These are phyloP conservation scores for Sporothrix pseudoabietina DNA, from an alignment of 2,329 filamentous ascomycete species.

Conservation along the genomic window DNA sequence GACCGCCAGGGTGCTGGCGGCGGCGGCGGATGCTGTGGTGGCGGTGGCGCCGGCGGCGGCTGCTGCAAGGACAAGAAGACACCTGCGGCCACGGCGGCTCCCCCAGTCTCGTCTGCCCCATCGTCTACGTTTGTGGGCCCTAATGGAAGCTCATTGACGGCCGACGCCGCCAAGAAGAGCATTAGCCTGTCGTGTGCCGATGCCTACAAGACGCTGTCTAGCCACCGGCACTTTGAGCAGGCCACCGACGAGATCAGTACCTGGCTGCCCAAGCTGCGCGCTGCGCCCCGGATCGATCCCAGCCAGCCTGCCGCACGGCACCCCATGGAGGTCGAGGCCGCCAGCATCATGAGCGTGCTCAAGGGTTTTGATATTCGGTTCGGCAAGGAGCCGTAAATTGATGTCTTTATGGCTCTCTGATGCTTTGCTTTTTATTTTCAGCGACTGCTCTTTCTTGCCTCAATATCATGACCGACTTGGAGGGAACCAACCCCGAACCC, in stretches of 20 bases:
- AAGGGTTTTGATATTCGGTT: conserved; percentile 80
- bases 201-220: conserved; percentile 75
- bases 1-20: conserved; percentile 44
- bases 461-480: conserved; percentile 2
- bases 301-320: conserved; percentile 48
- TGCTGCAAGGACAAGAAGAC: conserved; percentile 59
- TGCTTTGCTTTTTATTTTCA: not conserved
- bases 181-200: conserved; percentile 71
- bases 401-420: not conserved
- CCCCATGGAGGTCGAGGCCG: conserved; percentile 77
- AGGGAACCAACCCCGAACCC: not conserved
- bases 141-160: conserved; percentile 9
- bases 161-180: conserved; percentile 36
- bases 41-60: conserved; percentile 62
- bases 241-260: conserved; percentile 73
- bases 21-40: conserved; percentile 59
- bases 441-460: not conserved
- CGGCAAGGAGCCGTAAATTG: conserved; percentile 44
- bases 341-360: conserved; percentile 82
- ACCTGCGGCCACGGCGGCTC: not conserved
- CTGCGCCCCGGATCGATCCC: conserved; percentile 49
- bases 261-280: conserved; percentile 74
- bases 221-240: conserved; percentile 73
- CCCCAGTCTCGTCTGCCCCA: conserved; percentile 28
- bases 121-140: conserved; percentile 31